Conservation (phyloP, 495 filamentous ascomycete genomes). For the Neurospora sp. region DNA sequence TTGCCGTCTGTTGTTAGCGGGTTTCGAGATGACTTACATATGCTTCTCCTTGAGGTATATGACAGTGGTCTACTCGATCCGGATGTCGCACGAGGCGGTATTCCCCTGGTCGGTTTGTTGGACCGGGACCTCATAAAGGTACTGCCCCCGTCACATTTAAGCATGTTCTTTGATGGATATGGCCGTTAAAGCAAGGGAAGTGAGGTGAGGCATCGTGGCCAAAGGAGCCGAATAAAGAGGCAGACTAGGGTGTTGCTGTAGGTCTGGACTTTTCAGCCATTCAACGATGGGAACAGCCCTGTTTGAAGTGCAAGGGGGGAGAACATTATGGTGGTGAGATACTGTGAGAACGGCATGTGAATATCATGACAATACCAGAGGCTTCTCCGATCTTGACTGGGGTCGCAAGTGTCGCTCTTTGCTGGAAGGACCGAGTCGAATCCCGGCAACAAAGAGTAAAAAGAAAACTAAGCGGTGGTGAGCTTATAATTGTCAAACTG, state of each 20-base stretch:
- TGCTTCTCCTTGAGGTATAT: neutral
- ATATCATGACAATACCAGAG: neutral
- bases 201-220: neutral
- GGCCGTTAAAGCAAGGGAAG: neutral
- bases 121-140: neutral
- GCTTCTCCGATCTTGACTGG: neutral
- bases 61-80: neutral
- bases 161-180: neutral
- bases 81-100: neutral
- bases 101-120: neutral
- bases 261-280: neutral
- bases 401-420: neutral
- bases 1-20: neutral
- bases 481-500: neutral
- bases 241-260: neutral
- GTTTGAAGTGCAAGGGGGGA: neutral
- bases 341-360: neutral
- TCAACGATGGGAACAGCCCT: neutral
- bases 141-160: neutral
- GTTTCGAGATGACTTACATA: neutral
- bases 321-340: neutral
- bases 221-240: neutral
- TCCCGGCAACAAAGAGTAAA: neutral
- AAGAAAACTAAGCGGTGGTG: neutral
- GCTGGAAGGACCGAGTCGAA: neutral